phyloP scores from a whole-genome alignment of 2,329 filamentous ascomycete genomes.

The Phoma herbarum region DNA sequence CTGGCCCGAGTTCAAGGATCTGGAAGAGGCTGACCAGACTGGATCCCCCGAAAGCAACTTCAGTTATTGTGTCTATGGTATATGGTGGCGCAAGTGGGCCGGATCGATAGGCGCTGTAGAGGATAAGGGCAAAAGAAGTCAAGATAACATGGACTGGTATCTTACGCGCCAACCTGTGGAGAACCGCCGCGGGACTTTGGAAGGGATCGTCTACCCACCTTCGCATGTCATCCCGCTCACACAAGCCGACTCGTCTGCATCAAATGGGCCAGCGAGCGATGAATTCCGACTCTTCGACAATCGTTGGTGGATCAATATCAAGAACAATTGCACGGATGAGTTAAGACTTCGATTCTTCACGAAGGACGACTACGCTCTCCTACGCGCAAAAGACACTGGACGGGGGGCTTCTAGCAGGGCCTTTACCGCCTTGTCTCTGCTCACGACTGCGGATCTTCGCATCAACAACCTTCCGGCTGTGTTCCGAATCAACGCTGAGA shows the following conservation, averaged over 20 bases:
- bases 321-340: conserved; percentile 39
- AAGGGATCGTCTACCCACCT: conserved; percentile 20
- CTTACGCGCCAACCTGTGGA: conserved; percentile 39
- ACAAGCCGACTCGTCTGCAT: not conserved
- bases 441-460: conserved; percentile 34
- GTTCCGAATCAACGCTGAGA: conserved; percentile 27
- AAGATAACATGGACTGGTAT: conserved; percentile 34
- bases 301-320: conserved; percentile 64
- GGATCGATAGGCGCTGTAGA: not conserved
- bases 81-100: conserved; percentile 40
- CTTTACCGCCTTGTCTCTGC: conserved; percentile 23
- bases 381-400: not conserved
- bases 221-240: conserved; percentile 14
- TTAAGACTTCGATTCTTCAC: conserved; percentile 52
- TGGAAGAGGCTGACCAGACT: conserved; percentile 1
- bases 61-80: conserved; percentile 31
- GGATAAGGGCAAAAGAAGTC: conserved; percentile 5
- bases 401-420: conserved; percentile 4
- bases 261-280: too few species aligned
- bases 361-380: conserved; percentile 22
- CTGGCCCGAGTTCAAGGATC: conserved; percentile 48
- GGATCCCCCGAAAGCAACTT: conserved; percentile 11
- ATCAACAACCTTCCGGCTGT: conserved; percentile 35
- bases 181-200: not conserved
- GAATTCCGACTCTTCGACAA: conserved; percentile 62